Base-by-base conservation (phyloP, 768 basidiomycete species). In the Pleurotus ostreatus region DNA sequence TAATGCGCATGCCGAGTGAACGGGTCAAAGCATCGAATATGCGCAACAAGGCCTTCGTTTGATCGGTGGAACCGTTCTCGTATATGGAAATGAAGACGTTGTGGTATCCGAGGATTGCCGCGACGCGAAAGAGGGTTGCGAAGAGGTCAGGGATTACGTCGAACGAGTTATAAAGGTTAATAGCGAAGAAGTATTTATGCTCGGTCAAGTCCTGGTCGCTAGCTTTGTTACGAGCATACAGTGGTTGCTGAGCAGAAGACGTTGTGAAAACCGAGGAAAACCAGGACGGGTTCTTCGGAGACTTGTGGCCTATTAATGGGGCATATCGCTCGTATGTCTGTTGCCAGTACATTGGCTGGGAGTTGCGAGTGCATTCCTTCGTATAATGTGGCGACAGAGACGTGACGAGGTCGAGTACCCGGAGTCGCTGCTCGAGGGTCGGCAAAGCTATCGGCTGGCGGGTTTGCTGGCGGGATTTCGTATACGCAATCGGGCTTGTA, bases 161-260 rank as follows among this genome's bases (percentile, higher is more conserved):
- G 83, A 98, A 99, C 11, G 95, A 98, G 78, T 99, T 99, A 80
- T 98, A 98, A 57, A 98, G 79, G 73, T 99, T 99, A 81, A 99
- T 98, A 58, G 94, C 96, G 72, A 99, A 97, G 74, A 93, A 98
- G 70, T 98, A 99, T 70, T 99, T 98, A 83, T 99, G 97, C 61
- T 88, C 82, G 65, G 77, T 78, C 9, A 78, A 67, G 23, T 77
- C 62, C n/a, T 44, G 44, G 54, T 71, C 71, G 44, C 75, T 72
- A 22, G 69, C 64, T 56, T 74, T 71, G 56, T 80, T 74, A 39
- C 64, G 60, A 15, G 63, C 68, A 9, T 60, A 58, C 23, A 77
- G 55, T 9, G 51, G 51, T 22, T 52, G 51, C 20, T 49, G 49
- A 16, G 49, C 5, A 37, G 51, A 12, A 9, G 51, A 16, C 7